Conservation (phyloP, 306 rosid genomes). For the Vicia villosa region DNA sequence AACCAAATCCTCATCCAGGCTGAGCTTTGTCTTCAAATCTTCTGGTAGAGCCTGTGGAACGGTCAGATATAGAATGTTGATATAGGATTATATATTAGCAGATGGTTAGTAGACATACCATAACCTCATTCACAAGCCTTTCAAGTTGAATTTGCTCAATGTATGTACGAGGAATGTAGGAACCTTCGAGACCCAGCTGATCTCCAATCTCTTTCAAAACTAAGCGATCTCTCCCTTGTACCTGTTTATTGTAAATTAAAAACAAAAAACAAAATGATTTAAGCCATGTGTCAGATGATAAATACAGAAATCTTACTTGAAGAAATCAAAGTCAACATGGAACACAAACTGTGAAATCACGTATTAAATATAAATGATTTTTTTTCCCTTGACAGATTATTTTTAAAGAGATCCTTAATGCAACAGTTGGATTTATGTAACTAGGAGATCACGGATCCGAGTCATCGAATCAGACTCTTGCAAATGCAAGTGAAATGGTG, state of each 20-base stretch:
- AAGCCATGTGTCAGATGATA: background rate
- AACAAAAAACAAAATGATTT: no score
- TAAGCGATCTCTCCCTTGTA: slow-evolving; percentile 92
- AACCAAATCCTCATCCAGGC: slow-evolving; percentile 92
- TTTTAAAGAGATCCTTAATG: background rate
- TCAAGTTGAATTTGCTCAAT: slow-evolving; percentile 98
- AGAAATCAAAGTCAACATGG: slow-evolving; percentile 10
- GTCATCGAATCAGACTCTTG: background rate
- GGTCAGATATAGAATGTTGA: slow-evolving; percentile 37
- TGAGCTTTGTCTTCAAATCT: slow-evolving; percentile 91
- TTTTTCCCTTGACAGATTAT: background rate
- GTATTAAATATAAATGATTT: background rate
- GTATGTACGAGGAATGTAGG: slow-evolving; percentile 95
- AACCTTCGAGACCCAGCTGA: slow-evolving; percentile 89
- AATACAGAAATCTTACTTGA: slow-evolving; percentile 1
- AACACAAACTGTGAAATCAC: slow-evolving; percentile 11
- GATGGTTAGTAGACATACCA: slow-evolving; percentile 62
- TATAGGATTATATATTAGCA: slow-evolving; percentile 14
- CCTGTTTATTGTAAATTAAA: slow-evolving; percentile 56
- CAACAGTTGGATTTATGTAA: background rate
- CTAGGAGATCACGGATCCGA: background rate
- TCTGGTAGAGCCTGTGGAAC: slow-evolving; percentile 92
- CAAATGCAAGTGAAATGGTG: background rate
- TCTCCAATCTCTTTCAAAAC: slow-evolving; percentile 64
- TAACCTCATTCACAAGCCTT: slow-evolving; percentile 94